Evolutionary conservation across 2,329 filamentous ascomycete species (phyloP).

Genomic region (Venturia oleaginea): DNA sequence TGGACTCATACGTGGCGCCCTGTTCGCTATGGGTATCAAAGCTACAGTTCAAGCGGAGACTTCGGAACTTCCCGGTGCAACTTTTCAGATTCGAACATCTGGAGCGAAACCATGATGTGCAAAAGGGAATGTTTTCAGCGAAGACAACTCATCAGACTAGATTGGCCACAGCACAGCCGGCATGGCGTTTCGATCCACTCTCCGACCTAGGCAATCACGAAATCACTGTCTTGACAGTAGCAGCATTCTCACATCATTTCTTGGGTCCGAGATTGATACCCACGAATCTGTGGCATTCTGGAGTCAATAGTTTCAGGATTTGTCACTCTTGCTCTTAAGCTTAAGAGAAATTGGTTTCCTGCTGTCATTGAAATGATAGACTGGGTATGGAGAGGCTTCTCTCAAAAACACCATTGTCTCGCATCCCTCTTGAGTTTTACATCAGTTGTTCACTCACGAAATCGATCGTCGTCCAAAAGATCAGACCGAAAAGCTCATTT

Average conservation of each 20-base stretch:
- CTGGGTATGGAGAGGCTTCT: background rate
- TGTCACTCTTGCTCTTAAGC: background rate
- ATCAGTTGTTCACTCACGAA: background rate
- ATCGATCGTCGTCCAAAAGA: background rate
- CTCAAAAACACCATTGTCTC: background rate
- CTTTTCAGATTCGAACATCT: constrained; percentile 91
- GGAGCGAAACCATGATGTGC: constrained; percentile 43
- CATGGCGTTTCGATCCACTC: background rate
- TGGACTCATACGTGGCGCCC: constrained; percentile 81
- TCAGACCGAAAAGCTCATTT: background rate
- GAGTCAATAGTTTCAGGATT: no score
- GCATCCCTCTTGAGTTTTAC: background rate
- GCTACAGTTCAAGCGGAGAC: constrained; percentile 89
- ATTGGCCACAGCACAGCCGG: background rate
- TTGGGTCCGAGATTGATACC: no score
- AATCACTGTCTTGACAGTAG: no score
- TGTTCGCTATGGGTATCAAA: constrained; percentile 83
- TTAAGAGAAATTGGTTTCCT: no score
- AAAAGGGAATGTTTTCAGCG: background rate
- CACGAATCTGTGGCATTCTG: no score
- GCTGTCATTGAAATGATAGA: background rate
- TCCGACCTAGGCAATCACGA: no score
- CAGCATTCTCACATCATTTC: no score
- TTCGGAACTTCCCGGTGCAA: constrained; percentile 74
- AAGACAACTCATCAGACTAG: background rate